Evolutionary conservation across 768 basidiomycete genomes (phyloP).

Genomic region (Mycena vulgaris): DNA sequence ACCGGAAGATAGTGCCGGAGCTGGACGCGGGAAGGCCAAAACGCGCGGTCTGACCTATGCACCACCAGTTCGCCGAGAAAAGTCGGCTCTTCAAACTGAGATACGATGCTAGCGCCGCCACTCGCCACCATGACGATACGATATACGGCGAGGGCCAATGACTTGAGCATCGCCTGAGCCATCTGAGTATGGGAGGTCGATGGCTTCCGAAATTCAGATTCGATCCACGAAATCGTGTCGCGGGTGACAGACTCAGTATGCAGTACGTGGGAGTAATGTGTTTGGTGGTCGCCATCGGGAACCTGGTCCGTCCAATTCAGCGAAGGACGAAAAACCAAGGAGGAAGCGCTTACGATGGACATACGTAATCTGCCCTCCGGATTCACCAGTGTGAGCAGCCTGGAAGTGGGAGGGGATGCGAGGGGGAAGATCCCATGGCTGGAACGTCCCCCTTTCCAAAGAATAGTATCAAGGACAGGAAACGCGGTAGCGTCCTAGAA

Average conservation of each 20-base stretch:
- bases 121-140: slow-evolving; percentile 13
- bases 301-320: neutral
- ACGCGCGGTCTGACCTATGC: neutral
- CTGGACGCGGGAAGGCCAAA: slow-evolving; percentile 1
- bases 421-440: slow-evolving; percentile 17
- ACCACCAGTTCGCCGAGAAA: slow-evolving; percentile 19
- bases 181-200: neutral
- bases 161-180: neutral
- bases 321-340: too few relatives aligned
- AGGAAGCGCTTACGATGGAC: neutral
- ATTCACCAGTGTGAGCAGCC: slow-evolving; percentile 15
- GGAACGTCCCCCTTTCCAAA: slow-evolving; percentile 2
- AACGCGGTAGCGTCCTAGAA: slow-evolving; percentile 6
- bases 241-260: neutral
- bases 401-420: slow-evolving; percentile 2
- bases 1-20: slow-evolving; percentile 2
- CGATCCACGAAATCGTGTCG: slow-evolving; percentile 1
- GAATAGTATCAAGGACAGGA: neutral
- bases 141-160: slow-evolving; percentile 2
- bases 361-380: slow-evolving; percentile 8
- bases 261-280: neutral
- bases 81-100: neutral
- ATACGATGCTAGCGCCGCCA: neutral
- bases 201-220: slow-evolving; percentile 5
- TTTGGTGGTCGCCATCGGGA: slow-evolving; percentile 12